Conservation (phyloP, 768 basidiomycete species). For the Glaciozyma antarctica region DNA sequence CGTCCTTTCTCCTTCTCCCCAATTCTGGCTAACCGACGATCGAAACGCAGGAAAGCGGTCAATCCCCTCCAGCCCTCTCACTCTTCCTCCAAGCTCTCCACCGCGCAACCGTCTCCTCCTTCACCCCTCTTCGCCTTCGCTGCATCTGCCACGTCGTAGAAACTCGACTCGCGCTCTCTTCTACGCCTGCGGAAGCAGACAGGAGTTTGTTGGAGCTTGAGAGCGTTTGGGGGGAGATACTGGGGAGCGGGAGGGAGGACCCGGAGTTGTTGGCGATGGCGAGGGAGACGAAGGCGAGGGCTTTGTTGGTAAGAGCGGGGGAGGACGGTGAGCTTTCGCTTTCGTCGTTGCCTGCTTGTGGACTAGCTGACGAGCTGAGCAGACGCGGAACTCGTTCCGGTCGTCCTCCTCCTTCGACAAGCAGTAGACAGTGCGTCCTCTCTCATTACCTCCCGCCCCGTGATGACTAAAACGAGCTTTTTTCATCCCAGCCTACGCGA, state of each 20-base stretch:
- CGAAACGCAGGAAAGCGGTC: background rate
- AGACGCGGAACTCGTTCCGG: background rate
- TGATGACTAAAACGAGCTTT: too few relatives aligned
- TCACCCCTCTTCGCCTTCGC: background rate
- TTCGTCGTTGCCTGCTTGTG: background rate
- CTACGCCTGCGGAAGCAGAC: background rate
- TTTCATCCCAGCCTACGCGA: background rate
- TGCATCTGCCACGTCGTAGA: background rate
- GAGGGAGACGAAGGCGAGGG: constrained; percentile 4
- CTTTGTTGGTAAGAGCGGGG: background rate
- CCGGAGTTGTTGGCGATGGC: background rate
- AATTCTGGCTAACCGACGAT: background rate
- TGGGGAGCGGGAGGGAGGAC: background rate
- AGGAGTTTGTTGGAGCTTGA: constrained; percentile 5
- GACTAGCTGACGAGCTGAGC: background rate
- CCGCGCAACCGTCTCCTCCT: background rate
- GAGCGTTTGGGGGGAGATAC: background rate
- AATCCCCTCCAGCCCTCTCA: background rate
- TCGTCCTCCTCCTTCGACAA: background rate
- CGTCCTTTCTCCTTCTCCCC: background rate
- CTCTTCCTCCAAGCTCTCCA: background rate
- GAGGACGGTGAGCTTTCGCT: background rate
- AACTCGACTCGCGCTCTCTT: background rate
- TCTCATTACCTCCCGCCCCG: background rate
- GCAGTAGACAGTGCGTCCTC: constrained; percentile 1